These are phyloP conservation scores for Nidularia pulvinata DNA, from an alignment of 768 basidiomycete species.

Conservation along the genomic window DNA sequence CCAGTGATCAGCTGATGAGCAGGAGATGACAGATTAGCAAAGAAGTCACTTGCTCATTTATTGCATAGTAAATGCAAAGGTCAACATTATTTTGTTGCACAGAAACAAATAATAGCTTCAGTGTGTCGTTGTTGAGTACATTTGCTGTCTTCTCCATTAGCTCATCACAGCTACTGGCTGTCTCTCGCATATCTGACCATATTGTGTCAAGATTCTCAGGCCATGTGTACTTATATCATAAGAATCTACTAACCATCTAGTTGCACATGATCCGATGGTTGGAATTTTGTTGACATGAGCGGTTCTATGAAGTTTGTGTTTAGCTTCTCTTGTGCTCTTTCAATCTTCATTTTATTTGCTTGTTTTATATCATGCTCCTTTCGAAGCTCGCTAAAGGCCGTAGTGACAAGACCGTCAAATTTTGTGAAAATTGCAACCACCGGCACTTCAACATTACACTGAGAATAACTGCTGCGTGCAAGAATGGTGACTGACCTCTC, in stretches of 20 bases:
- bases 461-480: neutral
- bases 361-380: conserved; percentile 3
- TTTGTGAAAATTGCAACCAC: too few species aligned
- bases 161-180: conserved; percentile 1
- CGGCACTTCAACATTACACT: conserved; percentile 19
- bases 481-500: conserved; percentile 15
- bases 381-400: conserved; percentile 26
- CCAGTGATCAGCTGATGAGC: neutral
- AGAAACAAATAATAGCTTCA: conserved; percentile 15
- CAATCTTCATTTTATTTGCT: conserved; percentile 7
- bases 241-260: conserved; percentile 9
- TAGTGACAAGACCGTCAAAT: conserved; percentile 4
- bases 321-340: conserved; percentile 8
- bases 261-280: conserved; percentile 10
- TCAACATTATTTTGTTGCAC: conserved; percentile 20
- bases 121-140: conserved; percentile 9
- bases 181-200: conserved; percentile 15
- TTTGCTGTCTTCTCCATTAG: conserved; percentile 13
- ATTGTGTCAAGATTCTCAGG: neutral
- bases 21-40: neutral
- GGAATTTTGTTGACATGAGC: conserved; percentile 7
- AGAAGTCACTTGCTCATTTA: conserved; percentile 1
- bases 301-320: neutral
- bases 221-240: neutral
- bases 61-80: conserved; percentile 9